Evolutionary conservation across 208 protist species (phyloP), one percentile per base, ranked within the genome.

Genomic region (Leishmania gerbilli): DNA sequence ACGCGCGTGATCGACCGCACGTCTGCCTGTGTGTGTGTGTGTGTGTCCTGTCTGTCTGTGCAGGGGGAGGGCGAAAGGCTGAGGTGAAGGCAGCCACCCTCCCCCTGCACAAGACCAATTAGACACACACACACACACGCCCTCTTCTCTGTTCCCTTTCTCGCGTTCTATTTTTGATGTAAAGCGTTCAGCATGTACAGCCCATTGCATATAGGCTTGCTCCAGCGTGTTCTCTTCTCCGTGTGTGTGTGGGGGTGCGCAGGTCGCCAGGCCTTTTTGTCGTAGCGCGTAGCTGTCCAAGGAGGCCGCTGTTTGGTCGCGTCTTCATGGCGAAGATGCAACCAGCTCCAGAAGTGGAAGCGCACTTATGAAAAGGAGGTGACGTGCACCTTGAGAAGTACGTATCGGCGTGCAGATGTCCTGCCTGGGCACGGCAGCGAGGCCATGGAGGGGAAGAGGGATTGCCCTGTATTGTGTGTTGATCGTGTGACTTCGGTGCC

Each of bases 181-280:
- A 65, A 31, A 42, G 9, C n/a, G 24, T 31, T 81, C 55, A 60
- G 69, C 53, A 68, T 76, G 69, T 76, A 65, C 65, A 81, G 51
- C 24, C 15, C 24, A 49, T 37, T 62, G 62, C 55, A 79, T 69
- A 64, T 60, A 15, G 37, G 71, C 13, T 81, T 83, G 8, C 42
- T 76, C 45, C n/a, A 42, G 11, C 60, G 65, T 77, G 27, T 84
- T 47, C 21, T 27, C 47, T 76, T 37, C n/a, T 67, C 11, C 13
- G 0, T 6, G 27, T 67, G n/a, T 37, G 60, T 34, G 21, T 34
- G 24, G 24, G 56, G 2, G 24, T 11, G 24, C 24, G 17, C 56
- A 62, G 40, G 40, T 71, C 13, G 17, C 40, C 17, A 71, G 31
- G 65, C 27, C 24, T 6, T 8, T 24, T n/a, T 9, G 17, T 17